Conservation (phyloP, 805 yeast species). For the Tetrapisispora pingtungensis region DNA sequence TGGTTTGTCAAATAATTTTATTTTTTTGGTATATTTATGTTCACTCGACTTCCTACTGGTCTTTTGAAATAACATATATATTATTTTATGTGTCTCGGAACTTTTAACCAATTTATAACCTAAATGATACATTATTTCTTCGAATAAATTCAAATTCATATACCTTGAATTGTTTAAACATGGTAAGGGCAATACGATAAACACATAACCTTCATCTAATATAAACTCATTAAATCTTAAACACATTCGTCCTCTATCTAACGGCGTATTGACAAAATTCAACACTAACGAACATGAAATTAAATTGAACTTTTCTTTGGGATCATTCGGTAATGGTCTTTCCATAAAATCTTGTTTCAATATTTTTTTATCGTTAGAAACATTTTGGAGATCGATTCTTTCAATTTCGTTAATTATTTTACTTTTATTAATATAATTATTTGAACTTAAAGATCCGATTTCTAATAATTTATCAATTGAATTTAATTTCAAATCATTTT, state of each 20-base stretch:
- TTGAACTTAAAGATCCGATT: slow-evolving; percentile 68
- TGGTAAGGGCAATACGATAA: slow-evolving; percentile 81
- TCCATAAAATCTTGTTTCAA: slow-evolving; percentile 77
- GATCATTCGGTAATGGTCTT: slow-evolving; percentile 45
- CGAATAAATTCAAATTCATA: slow-evolving; percentile 37
- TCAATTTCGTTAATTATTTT: slow-evolving; percentile 41
- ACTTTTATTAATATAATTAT: slow-evolving; percentile 56
- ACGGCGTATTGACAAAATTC: slow-evolving; percentile 73
- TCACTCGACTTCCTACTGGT: not conserved
- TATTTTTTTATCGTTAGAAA: slow-evolving; percentile 60
- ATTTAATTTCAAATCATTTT: slow-evolving; percentile 23
- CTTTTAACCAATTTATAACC: slow-evolving; percentile 45
- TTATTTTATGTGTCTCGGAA: slow-evolving; percentile 60
- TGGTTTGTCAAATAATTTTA: slow-evolving; percentile 45
- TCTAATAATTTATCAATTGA: slow-evolving; percentile 47
- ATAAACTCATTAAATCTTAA: slow-evolving; percentile 48
- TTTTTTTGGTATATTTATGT: slow-evolving; percentile 28
- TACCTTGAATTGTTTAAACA: slow-evolving; percentile 80
- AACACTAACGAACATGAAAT: slow-evolving; percentile 80
- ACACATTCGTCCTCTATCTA: slow-evolving; percentile 70
- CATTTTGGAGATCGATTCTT: slow-evolving; percentile 64
- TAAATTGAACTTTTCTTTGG: slow-evolving; percentile 44
- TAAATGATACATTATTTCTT: slow-evolving; percentile 41
- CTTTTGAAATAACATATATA: slow-evolving; percentile 60
- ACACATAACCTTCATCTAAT: slow-evolving; percentile 31